Base-by-base conservation (phyloP, 352 stramenopile species). In the Pythium biforme region DNA sequence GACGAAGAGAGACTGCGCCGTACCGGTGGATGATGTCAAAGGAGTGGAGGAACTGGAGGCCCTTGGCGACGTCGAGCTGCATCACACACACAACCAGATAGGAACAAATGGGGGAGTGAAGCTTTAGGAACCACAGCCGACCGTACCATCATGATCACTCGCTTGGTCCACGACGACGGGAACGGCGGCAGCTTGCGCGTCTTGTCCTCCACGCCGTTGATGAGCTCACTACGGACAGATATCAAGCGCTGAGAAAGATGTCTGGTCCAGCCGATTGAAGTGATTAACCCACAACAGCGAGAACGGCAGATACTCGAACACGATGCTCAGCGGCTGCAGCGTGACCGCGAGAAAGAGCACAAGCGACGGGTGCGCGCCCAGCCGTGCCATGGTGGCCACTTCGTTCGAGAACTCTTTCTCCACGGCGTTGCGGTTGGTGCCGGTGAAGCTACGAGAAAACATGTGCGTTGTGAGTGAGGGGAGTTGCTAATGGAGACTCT, bases 21-120 rank as follows among this genome's bases (percentile, higher is more conserved):
- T 50, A 91, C 82, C 81, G 74, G 62, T 92, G 83, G 48, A 92
- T 83, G 55, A 94, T 90, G 55, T 83, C 77, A 68, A 94, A 92
- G 29, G 82, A 92, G 41, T 92, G 84, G 17, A 91, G 64, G 54
- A 90, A 94, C 63, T 90, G 79, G 14, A 91, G 58, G 29, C 81
- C 84, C 48, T 79, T 75, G 45, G 84, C 81, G 33, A 88, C 55
- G 69, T 92, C 84, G 26, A 92, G 50, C 80, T 90, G 55, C 4
- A 25, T 26, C 3, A 43, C 1, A 14, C 31, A 19, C 5, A 27
- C 15, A 23, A 29, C 19, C 17, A 23, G 7, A 45, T 41, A 34
- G 48, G 26, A n/a, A n/a, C n/a, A n/a, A n/a, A n/a, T n/a, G n/a
- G n/a, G n/a, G n/a, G n/a, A n/a, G n/a, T n/a, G n/a, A n/a, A n/a